Evolutionary conservation across 257 asterid species (phyloP).

Genomic region (Nicotiana benthamiana): DNA sequence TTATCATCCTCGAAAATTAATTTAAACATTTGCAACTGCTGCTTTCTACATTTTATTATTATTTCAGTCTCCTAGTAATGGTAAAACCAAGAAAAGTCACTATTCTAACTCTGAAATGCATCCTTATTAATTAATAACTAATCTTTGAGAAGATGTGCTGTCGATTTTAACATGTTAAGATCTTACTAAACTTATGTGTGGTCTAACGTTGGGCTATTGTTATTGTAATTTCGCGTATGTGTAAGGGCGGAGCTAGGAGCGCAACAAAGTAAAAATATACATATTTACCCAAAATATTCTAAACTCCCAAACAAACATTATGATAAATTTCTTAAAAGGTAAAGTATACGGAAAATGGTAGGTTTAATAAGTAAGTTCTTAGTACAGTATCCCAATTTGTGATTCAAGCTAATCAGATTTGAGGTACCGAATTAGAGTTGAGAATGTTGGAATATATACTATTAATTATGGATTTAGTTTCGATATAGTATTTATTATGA

Average conservation of each 20-base stretch:
- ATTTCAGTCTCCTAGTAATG: not conserved
- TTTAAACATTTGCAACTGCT: not conserved
- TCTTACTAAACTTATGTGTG: not conserved
- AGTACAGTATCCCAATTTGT: not conserved
- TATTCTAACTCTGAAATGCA: not conserved
- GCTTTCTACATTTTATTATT: not conserved
- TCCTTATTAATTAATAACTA: not conserved
- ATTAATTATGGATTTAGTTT: too few species aligned
- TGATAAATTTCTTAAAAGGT: too few species aligned
- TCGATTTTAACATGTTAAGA: not conserved
- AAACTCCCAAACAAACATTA: too few species aligned
- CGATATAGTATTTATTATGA: too few species aligned
- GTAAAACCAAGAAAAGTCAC: not conserved
- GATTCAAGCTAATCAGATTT: not conserved
- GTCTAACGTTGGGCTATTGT: too few species aligned
- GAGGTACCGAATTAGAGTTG: not conserved
- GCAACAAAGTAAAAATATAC: too few species aligned
- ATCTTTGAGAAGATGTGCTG: not conserved
- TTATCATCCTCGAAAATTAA: conserved; percentile 3
- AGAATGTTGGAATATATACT: too few species aligned
- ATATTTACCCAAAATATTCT: too few species aligned
- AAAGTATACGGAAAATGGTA: too few species aligned
- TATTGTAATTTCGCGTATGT: too few species aligned
- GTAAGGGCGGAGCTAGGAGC: too few species aligned
- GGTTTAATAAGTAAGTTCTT: not conserved